These are phyloP conservation scores for peach (Prunus persica) DNA, from an alignment of 306 rosid species.

Conservation along the genomic window Prunus_persica_NCBIv2 NC_034009.1:10355501-10356000, in stretches of 20 bases:
- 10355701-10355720: constrained; percentile 40
- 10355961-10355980: constrained; percentile 42
- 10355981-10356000: constrained; percentile 43
- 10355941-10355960: constrained; percentile 35
- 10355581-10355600: too few species aligned
- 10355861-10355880: constrained; percentile 43
- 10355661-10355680: constrained; percentile 30
- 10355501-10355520: too few species aligned
- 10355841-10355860: constrained; percentile 26
- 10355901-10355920: constrained; percentile 27
- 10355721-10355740: background rate
- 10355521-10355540: too few species aligned
- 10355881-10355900: constrained; percentile 44
- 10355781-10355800: background rate
- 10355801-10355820: background rate
- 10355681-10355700: constrained; percentile 31
- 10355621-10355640: background rate
- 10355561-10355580: too few species aligned
- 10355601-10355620: too few species aligned
- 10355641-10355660: constrained; percentile 23
- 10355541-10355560: too few species aligned
- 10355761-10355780: background rate
- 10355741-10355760: background rate
- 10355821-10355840: background rate
- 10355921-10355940: constrained; percentile 31